phyloP scores from a whole-genome alignment of 2,329 filamentous ascomycete genomes.

The Chaetomium globosum region DNA sequence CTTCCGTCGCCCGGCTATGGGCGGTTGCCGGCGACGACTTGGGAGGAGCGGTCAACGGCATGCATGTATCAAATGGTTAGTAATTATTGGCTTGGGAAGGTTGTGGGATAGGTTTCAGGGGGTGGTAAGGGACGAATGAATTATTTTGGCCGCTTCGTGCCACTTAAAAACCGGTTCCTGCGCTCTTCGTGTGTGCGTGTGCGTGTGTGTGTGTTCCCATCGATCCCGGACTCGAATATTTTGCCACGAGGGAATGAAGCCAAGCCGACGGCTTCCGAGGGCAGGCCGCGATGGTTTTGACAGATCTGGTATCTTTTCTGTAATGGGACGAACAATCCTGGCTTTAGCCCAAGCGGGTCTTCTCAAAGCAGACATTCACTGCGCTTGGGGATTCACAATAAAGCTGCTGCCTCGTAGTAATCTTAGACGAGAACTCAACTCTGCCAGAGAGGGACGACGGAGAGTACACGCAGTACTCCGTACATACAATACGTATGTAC shows the following conservation, averaged over 20 bases:
- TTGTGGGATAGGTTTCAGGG: background rate
- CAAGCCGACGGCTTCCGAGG: background rate
- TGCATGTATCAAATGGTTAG: constrained; percentile 9
- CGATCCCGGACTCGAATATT: background rate
- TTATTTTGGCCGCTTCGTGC: constrained; percentile 6
- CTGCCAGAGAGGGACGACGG: background rate
- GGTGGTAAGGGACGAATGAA: constrained; percentile 2
- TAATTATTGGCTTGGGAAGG: background rate
- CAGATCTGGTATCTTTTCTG: background rate
- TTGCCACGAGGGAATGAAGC: background rate
- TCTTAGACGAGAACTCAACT: background rate
- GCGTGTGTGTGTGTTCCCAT: background rate
- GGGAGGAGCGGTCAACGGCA: constrained; percentile 3
- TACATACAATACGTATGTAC: too few species aligned
- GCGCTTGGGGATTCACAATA: background rate
- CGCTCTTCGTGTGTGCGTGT: background rate
- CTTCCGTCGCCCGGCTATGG: background rate
- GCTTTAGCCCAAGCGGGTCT: background rate
- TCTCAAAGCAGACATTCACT: background rate
- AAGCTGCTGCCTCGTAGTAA: background rate
- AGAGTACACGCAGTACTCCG: background rate
- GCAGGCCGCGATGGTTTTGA: background rate
- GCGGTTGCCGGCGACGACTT: background rate
- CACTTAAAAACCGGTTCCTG: background rate
- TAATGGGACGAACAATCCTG: background rate